Evolutionary conservation across 768 basidiomycete genomes (phyloP).

Genomic region (Multifurca ochricompacta): DNA sequence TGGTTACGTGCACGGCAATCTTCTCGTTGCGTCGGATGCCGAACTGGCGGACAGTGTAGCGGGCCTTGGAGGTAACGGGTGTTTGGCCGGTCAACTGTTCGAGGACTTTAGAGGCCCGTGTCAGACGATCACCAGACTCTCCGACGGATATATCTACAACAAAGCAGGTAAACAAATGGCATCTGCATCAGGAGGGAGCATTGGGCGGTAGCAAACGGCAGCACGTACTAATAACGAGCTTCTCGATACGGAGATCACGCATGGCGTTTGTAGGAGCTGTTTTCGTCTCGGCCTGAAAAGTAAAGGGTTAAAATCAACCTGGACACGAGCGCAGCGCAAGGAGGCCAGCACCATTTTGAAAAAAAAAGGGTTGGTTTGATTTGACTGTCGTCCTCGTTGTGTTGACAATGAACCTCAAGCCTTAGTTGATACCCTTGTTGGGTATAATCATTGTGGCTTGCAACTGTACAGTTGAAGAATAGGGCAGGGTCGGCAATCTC

Average conservation of each 20-base stretch:
- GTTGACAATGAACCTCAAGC: neutral
- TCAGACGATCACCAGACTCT: conserved; percentile 98
- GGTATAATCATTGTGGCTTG: neutral
- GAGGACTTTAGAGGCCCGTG: conserved; percentile 97
- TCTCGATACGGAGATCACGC: conserved; percentile 97
- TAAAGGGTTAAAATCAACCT: neutral
- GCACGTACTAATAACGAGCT: conserved; percentile 97
- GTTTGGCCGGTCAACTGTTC: conserved; percentile 99
- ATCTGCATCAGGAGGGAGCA: conserved; percentile 10
- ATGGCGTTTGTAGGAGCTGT: conserved; percentile 86
- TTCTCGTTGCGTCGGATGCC: conserved; percentile 99
- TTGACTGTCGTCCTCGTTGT: neutral
- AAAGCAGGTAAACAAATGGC: too few species aligned
- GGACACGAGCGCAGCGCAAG: too few species aligned
- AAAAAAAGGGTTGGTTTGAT: neutral
- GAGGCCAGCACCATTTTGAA: neutral
- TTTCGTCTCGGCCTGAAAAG: conserved; percentile 72
- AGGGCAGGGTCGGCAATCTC: neutral
- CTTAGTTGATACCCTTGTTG: neutral
- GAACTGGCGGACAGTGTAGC: conserved; percentile 98
- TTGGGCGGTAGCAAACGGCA: neutral
- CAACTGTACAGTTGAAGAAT: neutral
- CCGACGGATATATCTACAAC: conserved; percentile 94
- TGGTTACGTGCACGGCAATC: conserved; percentile 97
- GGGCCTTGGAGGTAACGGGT: conserved; percentile 98